A percentile compares a stretch with the other conserved stretches of the same genome.
Conservation (phyloP, 345 rosid genomes). For the Linum lewisii region DNA sequence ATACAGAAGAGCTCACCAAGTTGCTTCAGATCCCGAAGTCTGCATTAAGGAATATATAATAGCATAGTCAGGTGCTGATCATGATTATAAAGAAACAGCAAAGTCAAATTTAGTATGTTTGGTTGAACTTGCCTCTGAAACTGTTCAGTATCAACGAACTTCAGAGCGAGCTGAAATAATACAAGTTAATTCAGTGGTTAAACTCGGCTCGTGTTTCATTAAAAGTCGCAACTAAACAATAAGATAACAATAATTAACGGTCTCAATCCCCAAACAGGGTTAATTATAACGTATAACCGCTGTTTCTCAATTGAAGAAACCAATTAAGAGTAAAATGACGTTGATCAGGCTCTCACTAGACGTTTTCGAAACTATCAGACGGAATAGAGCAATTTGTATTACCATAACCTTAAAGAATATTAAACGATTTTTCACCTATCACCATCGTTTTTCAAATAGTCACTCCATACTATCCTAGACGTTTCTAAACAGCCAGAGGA, state of each 20-base stretch:
- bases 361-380: no score
- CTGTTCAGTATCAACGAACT: constrained; percentile 27
- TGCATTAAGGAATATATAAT: constrained; percentile 8
- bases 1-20: constrained; percentile 13
- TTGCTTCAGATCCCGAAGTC: constrained; percentile 28
- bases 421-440: no score
- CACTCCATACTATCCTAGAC: not conserved
- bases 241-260: not conserved
- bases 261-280: not conserved
- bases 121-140: constrained; percentile 24
- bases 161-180: constrained; percentile 19
- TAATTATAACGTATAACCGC: not conserved
- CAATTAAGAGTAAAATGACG: not conserved
- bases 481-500: not conserved
- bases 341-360: no score
- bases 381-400: no score
- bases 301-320: not conserved
- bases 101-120: not conserved
- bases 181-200: not conserved
- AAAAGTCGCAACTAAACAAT: not conserved
- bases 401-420: no score
- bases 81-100: not conserved
- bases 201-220: not conserved
- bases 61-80: constrained; percentile 3
- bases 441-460: no score